Percentiles rank a stretch among this genome's conserved stretches.
phyloP scores from a whole-genome alignment of 2,329 filamentous ascomycete species.

The Penicillium brevicompactum region DNA sequence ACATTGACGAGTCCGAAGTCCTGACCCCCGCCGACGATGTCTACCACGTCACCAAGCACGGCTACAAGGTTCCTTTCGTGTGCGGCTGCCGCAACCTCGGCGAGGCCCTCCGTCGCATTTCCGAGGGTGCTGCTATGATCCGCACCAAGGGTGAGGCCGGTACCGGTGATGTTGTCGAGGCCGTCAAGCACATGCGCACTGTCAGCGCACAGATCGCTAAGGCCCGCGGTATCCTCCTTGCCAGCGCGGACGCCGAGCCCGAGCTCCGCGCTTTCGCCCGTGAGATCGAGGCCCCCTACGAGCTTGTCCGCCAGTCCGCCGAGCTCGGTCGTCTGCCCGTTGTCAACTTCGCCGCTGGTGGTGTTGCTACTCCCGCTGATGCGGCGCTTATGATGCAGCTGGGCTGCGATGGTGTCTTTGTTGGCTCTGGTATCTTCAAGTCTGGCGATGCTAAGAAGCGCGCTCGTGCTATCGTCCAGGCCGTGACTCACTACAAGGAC shows the following conservation, averaged over 20 bases:
- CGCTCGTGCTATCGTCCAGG: slow-evolving; percentile 91
- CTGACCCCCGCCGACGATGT: slow-evolving; percentile 89
- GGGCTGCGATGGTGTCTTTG: slow-evolving; percentile 96
- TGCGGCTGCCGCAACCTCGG: slow-evolving; percentile 94
- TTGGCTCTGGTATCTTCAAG: slow-evolving; percentile 97
- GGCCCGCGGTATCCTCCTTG: slow-evolving; percentile 59
- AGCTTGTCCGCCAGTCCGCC: slow-evolving; percentile 81
- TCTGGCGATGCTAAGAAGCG: slow-evolving; percentile 85
- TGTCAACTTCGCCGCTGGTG: slow-evolving; percentile 97
- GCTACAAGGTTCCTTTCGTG: slow-evolving; percentile 85
- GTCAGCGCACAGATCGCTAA: slow-evolving; percentile 79
- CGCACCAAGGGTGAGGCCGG: slow-evolving; percentile 98
- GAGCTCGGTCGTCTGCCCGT: slow-evolving; percentile 86
- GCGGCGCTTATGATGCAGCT: slow-evolving; percentile 99
- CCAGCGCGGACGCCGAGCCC: slow-evolving; percentile 56
- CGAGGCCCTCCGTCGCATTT: slow-evolving; percentile 86
- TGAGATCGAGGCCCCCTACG: slow-evolving; percentile 76
- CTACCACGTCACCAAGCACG: slow-evolving; percentile 88
- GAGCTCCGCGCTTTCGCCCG: slow-evolving; percentile 79
- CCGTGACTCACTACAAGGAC: slow-evolving; percentile 87
- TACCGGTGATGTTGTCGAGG: slow-evolving; percentile 95
- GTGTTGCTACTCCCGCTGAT: slow-evolving; percentile 97
- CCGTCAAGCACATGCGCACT: slow-evolving; percentile 92
- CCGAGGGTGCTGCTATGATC: slow-evolving; percentile 97
- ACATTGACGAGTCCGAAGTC: slow-evolving; percentile 98